Percentiles rank a stretch among this genome's conserved stretches.
Evolutionary conservation across 2,329 filamentous ascomycete species (phyloP).

Genomic region (Talaromyces islandicus): DNA sequence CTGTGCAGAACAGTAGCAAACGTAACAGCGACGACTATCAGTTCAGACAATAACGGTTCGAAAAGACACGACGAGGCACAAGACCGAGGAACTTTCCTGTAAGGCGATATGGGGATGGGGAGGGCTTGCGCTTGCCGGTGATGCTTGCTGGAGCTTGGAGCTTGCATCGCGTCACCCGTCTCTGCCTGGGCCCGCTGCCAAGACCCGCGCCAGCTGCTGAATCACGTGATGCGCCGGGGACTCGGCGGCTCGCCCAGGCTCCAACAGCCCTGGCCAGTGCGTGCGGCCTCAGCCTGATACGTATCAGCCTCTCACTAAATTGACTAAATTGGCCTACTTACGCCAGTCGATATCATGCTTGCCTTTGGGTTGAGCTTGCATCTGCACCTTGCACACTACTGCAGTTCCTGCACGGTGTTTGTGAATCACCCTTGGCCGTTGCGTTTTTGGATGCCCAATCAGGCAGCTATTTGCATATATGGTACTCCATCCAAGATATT

Average conservation of each 20-base stretch:
- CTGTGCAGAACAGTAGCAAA: background rate
- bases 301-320: background rate
- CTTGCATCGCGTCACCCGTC: slow-evolving; percentile 9
- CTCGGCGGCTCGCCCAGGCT: background rate
- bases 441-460: slow-evolving; percentile 9
- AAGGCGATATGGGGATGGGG: background rate
- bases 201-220: background rate
- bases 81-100: background rate
- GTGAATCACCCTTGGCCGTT: background rate
- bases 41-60: too few relatives aligned
- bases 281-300: background rate
- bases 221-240: slow-evolving; percentile 2
- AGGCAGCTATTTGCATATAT: slow-evolving; percentile 9
- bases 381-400: background rate
- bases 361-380: background rate
- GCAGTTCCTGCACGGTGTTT: background rate
- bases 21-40: background rate
- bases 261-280: too few relatives aligned
- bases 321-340: background rate
- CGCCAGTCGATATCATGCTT: background rate
- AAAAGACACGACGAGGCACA: background rate
- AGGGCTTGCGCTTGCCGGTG: background rate
- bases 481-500: background rate
- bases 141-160: slow-evolving; percentile 7
- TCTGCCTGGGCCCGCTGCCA: slow-evolving; percentile 9